These are phyloP conservation scores for Neopestalotiopsis clavispora DNA, from an alignment of 2,329 filamentous ascomycete species.

Conservation along the genomic window DNA sequence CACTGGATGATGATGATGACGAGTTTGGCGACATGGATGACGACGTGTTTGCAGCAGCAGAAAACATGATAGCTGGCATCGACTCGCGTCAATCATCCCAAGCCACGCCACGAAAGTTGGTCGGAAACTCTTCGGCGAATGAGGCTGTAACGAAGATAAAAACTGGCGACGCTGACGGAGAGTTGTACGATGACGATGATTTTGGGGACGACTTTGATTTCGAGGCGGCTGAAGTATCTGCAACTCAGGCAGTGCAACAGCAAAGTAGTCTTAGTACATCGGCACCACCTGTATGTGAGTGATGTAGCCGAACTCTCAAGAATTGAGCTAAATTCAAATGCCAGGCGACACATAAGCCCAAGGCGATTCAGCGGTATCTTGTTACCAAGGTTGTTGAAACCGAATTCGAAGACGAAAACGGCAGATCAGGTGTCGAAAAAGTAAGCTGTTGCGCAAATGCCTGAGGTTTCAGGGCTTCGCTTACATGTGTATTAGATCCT, in stretches of 20 bases:
- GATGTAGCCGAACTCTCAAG: conserved; percentile 28
- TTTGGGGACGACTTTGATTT: conserved; percentile 77
- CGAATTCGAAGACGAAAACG: conserved; percentile 68
- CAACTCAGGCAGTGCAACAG: conserved; percentile 65
- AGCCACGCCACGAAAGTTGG: conserved; percentile 19
- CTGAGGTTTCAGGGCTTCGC: conserved; percentile 22
- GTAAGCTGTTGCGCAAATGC: conserved; percentile 48
- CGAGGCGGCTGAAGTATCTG: conserved; percentile 74
- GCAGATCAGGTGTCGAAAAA: conserved; percentile 70
- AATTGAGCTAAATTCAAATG: conserved; percentile 36
- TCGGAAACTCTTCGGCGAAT: not conserved
- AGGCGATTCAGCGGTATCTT: conserved; percentile 85
- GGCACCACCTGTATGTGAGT: conserved; percentile 59
- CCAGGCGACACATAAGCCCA: conserved; percentile 70
- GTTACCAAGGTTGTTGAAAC: conserved; percentile 75
- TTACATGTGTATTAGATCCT: conserved; percentile 62
- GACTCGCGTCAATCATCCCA: conserved; percentile 33
- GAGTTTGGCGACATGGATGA: conserved; percentile 73
- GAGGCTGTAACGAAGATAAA: conserved; percentile 17
- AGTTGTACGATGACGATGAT: conserved; percentile 71
- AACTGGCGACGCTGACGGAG: conserved; percentile 43
- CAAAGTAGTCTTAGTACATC: conserved; percentile 27
- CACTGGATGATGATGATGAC: conserved; percentile 43
- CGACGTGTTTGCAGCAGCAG: conserved; percentile 58
- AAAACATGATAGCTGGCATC: conserved; percentile 43